Conservation (phyloP, 768 basidiomycete species). For the Mycena vulgaris region DNA sequence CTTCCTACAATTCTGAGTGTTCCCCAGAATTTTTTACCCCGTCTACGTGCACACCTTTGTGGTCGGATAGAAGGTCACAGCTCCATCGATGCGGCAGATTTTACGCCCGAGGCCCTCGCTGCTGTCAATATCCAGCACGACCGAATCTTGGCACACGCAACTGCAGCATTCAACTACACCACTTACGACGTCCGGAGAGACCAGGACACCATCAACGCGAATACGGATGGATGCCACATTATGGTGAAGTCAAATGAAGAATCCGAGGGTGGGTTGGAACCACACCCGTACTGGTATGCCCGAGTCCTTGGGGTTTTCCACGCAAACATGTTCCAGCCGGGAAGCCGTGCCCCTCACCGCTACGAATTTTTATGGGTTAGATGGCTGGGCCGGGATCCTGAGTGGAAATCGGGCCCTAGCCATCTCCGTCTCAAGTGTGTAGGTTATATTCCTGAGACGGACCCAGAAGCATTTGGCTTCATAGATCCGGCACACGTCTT, state of each 20-base stretch:
- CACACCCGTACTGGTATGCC: conserved; percentile 49
- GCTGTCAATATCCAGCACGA: conserved; percentile 32
- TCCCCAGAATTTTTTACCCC: conserved; percentile 4
- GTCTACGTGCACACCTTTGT: background rate
- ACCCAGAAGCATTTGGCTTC: conserved; percentile 59
- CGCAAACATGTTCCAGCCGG: conserved; percentile 40
- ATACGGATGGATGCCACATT: conserved; percentile 31
- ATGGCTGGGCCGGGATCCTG: conserved; percentile 43
- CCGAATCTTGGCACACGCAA: conserved; percentile 45
- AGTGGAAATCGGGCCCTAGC: background rate
- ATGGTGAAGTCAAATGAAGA: conserved; percentile 38
- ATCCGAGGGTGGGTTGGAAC: background rate
- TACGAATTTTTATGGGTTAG: conserved; percentile 52
- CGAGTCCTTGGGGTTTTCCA: conserved; percentile 47
- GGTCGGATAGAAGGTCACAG: background rate
- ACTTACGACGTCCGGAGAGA: conserved; percentile 56
- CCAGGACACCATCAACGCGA: conserved; percentile 54
- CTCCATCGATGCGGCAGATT: background rate
- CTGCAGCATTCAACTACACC: conserved; percentile 56
- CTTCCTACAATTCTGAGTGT: background rate
- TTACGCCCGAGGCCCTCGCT: background rate
- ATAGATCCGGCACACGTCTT: conserved; percentile 60
- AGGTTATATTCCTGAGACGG: conserved; percentile 50
- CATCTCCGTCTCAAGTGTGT: conserved; percentile 21
- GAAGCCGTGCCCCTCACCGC: background rate